Evolutionary conservation across 805 yeast genomes (phyloP).

Genomic region (Hanseniaspora mollemarum): DNA sequence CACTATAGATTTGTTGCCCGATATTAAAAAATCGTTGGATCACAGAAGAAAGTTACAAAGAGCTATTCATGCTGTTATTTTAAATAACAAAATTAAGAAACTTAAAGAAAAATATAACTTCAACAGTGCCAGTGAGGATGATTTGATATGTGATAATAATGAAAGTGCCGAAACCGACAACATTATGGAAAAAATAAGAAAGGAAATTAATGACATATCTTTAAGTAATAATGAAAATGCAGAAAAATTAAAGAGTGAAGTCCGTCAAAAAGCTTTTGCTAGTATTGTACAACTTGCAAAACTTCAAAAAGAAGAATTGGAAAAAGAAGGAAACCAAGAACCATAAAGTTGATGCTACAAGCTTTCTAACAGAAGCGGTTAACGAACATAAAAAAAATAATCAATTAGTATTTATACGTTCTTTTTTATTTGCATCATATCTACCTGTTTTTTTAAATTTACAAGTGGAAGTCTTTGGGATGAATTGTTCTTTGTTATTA

Average conservation of each 20-base stretch:
- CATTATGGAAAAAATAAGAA: conserved; percentile 1
- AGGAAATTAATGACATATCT: conserved; percentile 1
- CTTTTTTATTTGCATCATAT: no score
- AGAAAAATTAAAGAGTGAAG: conserved; percentile 29
- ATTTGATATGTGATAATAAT: conserved; percentile 28
- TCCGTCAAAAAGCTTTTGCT: conserved; percentile 49
- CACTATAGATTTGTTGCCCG: conserved; percentile 62
- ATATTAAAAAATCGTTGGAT: conserved; percentile 66
- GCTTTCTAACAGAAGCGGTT: no score
- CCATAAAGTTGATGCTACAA: not conserved
- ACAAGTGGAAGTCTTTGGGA: no score
- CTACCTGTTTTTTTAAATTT: no score
- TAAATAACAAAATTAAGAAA: conserved; percentile 66
- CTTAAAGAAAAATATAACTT: conserved; percentile 44
- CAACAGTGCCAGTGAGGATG: conserved; percentile 40
- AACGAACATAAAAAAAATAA: no score
- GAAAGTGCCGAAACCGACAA: conserved; percentile 21
- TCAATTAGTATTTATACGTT: no score
- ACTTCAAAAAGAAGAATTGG: conserved; percentile 40
- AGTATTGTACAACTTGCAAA: conserved; percentile 61
- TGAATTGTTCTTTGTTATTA: no score
- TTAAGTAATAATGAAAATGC: conserved; percentile 4
- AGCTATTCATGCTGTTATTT: conserved; percentile 73
- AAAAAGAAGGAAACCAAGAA: conserved; percentile 9
- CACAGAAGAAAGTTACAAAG: conserved; percentile 75